These are phyloP conservation scores for Debaryomyces fabryi DNA, from an alignment of 1,139 yeast genomes.

Conservation along the genomic window DNA sequence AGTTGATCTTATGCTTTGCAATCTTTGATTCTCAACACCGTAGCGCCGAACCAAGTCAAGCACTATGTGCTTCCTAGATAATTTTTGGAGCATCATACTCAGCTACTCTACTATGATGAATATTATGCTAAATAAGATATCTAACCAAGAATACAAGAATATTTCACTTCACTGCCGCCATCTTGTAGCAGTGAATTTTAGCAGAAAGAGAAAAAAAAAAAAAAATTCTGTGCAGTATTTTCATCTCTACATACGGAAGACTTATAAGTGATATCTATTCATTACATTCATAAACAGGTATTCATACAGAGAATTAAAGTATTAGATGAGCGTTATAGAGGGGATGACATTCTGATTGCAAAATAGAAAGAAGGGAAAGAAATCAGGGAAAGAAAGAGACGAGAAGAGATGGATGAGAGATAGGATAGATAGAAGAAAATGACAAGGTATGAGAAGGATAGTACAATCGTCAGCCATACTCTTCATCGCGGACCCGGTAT, in stretches of 20 bases:
- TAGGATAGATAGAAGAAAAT: background rate
- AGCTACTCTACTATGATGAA: background rate
- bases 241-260: background rate
- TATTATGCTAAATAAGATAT: background rate
- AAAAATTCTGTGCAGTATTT: conserved; percentile 1
- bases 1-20: conserved; percentile 3
- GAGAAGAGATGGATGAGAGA: background rate
- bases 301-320: conserved; percentile 7
- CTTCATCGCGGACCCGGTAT: background rate
- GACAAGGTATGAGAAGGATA: background rate
- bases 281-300: conserved; percentile 3
- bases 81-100: conserved; percentile 4
- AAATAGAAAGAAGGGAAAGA: background rate
- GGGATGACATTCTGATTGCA: background rate
- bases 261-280: conserved; percentile 7
- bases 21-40: conserved; percentile 2
- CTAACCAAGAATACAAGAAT: background rate
- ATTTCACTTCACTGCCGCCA: conserved; percentile 3
- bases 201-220: conserved; percentile 5
- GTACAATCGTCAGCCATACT: background rate
- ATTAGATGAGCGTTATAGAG: conserved; percentile 3
- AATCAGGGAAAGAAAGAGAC: background rate
- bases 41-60: conserved; percentile 4
- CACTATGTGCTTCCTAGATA: conserved; percentile 1
- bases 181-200: background rate